phyloP scores from a whole-genome alignment of 2,329 filamentous ascomycete genomes.

The Aspergillus sp. region DNA sequence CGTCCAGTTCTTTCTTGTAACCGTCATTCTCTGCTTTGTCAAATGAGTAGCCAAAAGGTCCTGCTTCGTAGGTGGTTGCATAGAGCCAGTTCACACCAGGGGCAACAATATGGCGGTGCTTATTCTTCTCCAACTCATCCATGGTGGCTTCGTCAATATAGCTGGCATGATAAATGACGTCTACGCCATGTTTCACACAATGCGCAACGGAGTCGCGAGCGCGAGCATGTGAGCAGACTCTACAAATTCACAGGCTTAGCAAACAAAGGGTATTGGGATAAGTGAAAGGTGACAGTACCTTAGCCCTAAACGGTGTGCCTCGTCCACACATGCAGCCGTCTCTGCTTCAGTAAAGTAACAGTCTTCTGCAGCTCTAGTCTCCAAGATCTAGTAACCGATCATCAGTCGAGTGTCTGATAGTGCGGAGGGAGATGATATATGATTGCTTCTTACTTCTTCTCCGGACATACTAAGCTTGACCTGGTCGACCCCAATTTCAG shows the following conservation, averaged over 20 bases:
- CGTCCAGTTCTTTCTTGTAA: constrained; percentile 33
- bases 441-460: constrained; percentile 11
- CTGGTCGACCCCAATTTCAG: constrained; percentile 35
- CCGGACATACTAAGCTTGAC: constrained; percentile 40
- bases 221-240: constrained; percentile 41
- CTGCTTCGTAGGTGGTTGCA: constrained; percentile 27
- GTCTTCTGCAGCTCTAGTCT: constrained; percentile 32
- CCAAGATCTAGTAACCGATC: constrained; percentile 15
- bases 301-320: constrained; percentile 28
- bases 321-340: constrained; percentile 42
- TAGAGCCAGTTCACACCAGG: constrained; percentile 37
- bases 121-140: constrained; percentile 18
- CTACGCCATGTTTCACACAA: constrained; percentile 39
- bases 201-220: constrained; percentile 39
- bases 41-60: constrained; percentile 32
- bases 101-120: constrained; percentile 10
- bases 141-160: constrained; percentile 35
- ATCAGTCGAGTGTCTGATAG: constrained; percentile 7
- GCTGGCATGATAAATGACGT: constrained; percentile 42
- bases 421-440: constrained; percentile 8
- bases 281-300: neutral
- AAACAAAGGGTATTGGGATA: no score
- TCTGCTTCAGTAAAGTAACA: constrained; percentile 42
- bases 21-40: constrained; percentile 35
- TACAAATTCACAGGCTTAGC: constrained; percentile 6